A percentile compares a stretch with the other conserved stretches of the same genome.
These are phyloP conservation scores for Candida suzukii DNA, from an alignment of 805 yeast genomes.

Conservation along the genomic window DNA sequence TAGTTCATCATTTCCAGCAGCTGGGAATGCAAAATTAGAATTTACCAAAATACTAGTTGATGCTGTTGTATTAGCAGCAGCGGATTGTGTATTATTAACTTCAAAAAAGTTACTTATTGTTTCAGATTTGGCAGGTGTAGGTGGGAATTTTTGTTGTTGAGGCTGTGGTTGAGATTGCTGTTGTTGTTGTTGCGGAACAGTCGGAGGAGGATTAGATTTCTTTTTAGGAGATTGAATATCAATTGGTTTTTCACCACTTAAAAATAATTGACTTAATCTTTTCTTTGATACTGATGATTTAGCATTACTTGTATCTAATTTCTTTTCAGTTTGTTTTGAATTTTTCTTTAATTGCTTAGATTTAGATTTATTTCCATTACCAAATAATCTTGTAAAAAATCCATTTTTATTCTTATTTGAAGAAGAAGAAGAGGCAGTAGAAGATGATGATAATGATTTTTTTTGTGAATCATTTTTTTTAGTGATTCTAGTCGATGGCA, in stretches of 20 bases:
- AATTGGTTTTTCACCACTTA: constrained; percentile 1
- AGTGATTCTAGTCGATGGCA: not conserved
- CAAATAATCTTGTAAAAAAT: not conserved
- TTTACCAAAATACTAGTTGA: constrained; percentile 22
- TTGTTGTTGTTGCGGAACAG: too few species aligned
- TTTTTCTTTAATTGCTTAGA: not conserved
- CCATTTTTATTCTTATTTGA: not conserved
- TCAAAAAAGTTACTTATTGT: too few species aligned
- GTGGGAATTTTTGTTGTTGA: too few species aligned
- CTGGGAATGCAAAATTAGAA: constrained; percentile 26
- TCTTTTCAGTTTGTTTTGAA: not conserved
- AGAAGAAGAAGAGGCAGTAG: too few species aligned
- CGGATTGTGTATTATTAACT: too few species aligned
- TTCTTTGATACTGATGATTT: constrained; percentile 1
- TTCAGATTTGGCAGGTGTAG: not conserved
- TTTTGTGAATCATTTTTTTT: not conserved
- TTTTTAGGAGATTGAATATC: not conserved
- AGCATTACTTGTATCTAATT: not conserved
- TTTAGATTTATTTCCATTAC: too few species aligned
- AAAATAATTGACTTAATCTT: constrained; percentile 3
- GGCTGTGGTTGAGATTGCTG: not conserved
- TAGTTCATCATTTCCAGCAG: not conserved
- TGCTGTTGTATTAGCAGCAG: too few species aligned
- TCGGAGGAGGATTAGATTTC: not conserved
- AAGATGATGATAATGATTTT: not conserved